Base-by-base conservation (phyloP, 805 yeast species). In the Saturnispora zaruensis region DNA sequence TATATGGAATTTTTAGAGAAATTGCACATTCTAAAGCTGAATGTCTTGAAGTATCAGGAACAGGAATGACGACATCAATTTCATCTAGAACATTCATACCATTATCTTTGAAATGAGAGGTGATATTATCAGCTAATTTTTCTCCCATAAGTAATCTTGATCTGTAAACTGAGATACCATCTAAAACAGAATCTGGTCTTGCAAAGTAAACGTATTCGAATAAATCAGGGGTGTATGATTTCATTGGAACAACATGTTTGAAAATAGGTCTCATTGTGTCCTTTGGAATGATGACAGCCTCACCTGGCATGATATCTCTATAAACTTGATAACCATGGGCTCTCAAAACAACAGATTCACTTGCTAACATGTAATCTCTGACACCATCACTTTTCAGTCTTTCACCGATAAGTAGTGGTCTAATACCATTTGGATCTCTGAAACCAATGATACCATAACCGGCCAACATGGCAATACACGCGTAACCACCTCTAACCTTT, bases 181-280 rank as follows among this genome's bases (percentile, higher is more conserved):
- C 99, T 54, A 90, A 69, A 26, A 93, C 96, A 40, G 95, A 84
- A 66, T 93, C 99, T 0, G 98, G 97, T 65, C 99, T 81, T 16
- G 99, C 98, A 73, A 93, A 93, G 70, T 93, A 93, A 43, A 93
- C 99, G 65, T 90, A 93, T 69, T 93, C 99, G 61, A 93, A 93
- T 55, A 93, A 81, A 70, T 95, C 98, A 6, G 99, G 99, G 14
- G 96, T 82, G 68, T 89, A 90, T 2, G 83, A 69, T 63, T 75
- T 74, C 55, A 82, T 77, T 54, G 85, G 84, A 7, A 83, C 93
- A 43, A 91, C 89, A 70, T 93, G 98, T 58, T 79, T 79, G 66
- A 86, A 82, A 66, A 87, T 89, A 8, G 96, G 96, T 34, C 41
- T 51, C 66, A 79, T 72, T 44, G 81, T 72, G 57, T 76, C 78